A percentile compares a stretch with the other conserved stretches of the same genome.
Evolutionary conservation across 306 rosid species (phyloP).

Genomic region (Vigna nakashimae): DNA sequence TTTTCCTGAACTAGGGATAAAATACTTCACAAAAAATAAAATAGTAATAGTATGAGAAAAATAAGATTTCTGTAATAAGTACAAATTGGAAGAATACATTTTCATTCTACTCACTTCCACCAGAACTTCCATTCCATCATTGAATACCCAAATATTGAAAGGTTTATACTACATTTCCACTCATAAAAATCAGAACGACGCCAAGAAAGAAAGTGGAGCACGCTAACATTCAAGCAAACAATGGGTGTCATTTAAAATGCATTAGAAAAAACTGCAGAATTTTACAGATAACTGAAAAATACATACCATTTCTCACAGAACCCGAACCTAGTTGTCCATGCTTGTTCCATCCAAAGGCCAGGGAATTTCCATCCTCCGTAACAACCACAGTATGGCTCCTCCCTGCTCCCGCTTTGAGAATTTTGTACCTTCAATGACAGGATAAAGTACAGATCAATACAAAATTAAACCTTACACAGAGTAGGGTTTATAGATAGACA

Average conservation of each 20-base stretch:
- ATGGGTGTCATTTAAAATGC: slow-evolving; percentile 27
- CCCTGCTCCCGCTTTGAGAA: slow-evolving; percentile 87
- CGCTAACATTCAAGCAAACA: slow-evolving; percentile 29
- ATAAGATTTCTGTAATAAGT: neutral
- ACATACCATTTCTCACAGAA: slow-evolving; percentile 76
- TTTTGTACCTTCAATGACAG: slow-evolving; percentile 62
- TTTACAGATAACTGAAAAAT: neutral
- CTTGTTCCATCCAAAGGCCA: slow-evolving; percentile 98
- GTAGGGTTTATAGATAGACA: neutral
- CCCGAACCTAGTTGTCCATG: slow-evolving; percentile 97
- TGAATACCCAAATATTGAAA: neutral
- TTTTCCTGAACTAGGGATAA: neutral
- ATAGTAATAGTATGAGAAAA: neutral
- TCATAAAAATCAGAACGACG: slow-evolving; percentile 11
- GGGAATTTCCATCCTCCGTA: slow-evolving; percentile 82
- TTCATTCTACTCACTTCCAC: neutral
- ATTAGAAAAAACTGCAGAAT: neutral
- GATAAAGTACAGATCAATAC: neutral
- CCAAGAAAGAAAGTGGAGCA: slow-evolving; percentile 15
- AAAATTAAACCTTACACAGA: slow-evolving; percentile 4
- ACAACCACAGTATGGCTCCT: slow-evolving; percentile 84
- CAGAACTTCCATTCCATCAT: neutral
- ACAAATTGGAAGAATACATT: neutral
- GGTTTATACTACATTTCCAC: neutral
- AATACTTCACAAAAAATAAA: neutral